These are phyloP conservation scores for Herpetomonas tarakana DNA, from an alignment of 208 protist species.

Conservation along the genomic window DNA sequence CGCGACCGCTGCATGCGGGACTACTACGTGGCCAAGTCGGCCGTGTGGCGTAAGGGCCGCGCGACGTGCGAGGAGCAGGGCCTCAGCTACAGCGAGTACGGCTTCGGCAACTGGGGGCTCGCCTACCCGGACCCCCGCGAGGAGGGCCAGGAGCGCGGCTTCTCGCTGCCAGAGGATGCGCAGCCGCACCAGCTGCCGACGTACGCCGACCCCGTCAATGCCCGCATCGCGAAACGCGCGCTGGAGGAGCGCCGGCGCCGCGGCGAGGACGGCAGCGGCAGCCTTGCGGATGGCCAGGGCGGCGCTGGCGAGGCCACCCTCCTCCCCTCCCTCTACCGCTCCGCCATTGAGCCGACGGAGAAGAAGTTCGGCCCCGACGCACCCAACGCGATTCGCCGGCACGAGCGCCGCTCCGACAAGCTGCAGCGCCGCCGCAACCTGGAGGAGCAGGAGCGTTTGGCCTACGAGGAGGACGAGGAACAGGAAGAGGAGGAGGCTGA, in stretches of 20 bases:
- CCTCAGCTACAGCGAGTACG: constrained; percentile 59
- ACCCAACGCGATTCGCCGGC: constrained; percentile 64
- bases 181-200: constrained; percentile 14
- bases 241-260: constrained; percentile 10
- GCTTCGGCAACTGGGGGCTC: constrained; percentile 54
- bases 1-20: constrained; percentile 61
- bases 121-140: constrained; percentile 48
- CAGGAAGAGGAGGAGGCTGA: background rate
- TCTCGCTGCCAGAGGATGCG: constrained; percentile 35
- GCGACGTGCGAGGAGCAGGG: constrained; percentile 47
- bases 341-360: constrained; percentile 57
- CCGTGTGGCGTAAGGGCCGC: constrained; percentile 60
- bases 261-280: background rate
- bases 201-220: constrained; percentile 23
- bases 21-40: constrained; percentile 39
- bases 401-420: constrained; percentile 81
- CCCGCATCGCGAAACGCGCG: constrained; percentile 17
- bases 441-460: constrained; percentile 26
- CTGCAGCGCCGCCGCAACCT: constrained; percentile 50
- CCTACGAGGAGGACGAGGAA: background rate
- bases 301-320: constrained; percentile 21
- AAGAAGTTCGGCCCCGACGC: constrained; percentile 79
- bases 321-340: constrained; percentile 70
- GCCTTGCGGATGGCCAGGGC: too few species aligned
- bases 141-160: constrained; percentile 48